Conservation (phyloP, 2,329 filamentous ascomycete species). For the Apiospora sp. region DNA sequence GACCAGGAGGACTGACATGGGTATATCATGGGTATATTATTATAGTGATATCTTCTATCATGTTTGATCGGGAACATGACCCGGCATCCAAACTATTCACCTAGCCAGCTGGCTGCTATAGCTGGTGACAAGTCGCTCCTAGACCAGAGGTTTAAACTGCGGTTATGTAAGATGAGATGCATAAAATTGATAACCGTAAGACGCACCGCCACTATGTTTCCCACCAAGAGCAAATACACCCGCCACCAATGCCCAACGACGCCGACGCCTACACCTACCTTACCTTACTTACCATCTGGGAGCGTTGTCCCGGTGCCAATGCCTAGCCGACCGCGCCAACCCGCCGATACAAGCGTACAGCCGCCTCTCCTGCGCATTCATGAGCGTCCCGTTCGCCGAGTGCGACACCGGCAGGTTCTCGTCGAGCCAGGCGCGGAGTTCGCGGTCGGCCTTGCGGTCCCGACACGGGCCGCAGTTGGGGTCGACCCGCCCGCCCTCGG, state of each 20-base stretch:
- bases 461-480: neutral
- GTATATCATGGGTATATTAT: too few relatives aligned
- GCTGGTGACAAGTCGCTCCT: too few relatives aligned
- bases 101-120: too few relatives aligned
- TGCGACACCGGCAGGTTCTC: neutral
- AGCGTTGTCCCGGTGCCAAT: neutral
- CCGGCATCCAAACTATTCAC: too few relatives aligned
- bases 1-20: too few relatives aligned
- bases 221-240: neutral
- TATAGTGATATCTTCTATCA: too few relatives aligned
- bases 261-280: neutral
- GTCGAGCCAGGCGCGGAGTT: neutral
- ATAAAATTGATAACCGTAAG: too few relatives aligned
- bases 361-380: neutral
- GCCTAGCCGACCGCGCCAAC: neutral
- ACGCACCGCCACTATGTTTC: neutral
- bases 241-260: neutral
- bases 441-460: neutral
- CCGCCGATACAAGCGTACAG: neutral
- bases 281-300: constrained; percentile 3
- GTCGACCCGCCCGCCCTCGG: constrained; percentile 11
- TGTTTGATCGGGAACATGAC: too few relatives aligned
- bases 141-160: too few relatives aligned
- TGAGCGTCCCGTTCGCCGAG: neutral
- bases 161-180: too few relatives aligned